Conservation (phyloP, 768 basidiomycete species). For the Rhizopogon salebrosus region DNA sequence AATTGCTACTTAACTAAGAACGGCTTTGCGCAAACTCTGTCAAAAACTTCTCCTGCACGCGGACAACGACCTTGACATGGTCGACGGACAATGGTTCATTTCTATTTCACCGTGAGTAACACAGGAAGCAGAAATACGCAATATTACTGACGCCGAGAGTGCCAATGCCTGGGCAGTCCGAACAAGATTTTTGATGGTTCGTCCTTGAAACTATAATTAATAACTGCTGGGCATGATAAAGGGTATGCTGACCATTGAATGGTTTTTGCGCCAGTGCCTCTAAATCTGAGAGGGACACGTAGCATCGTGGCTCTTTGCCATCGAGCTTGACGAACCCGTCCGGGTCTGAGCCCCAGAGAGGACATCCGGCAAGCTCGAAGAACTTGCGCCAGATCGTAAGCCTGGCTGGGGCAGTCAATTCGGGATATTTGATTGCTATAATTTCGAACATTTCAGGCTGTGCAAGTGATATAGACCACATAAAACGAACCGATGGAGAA, state of each 20-base stretch:
- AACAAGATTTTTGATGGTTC: slow-evolving; percentile 27
- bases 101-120: background rate
- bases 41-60: slow-evolving; percentile 21
- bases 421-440: slow-evolving; percentile 20
- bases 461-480: background rate
- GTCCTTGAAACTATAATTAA: slow-evolving; percentile 8
- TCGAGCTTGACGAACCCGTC: slow-evolving; percentile 3
- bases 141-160: slow-evolving; percentile 13
- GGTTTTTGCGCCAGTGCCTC: slow-evolving; percentile 18
- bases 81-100: slow-evolving; percentile 11
- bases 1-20: background rate
- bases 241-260: slow-evolving; percentile 19
- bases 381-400: slow-evolving; percentile 20
- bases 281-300: slow-evolving; percentile 10
- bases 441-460: background rate
- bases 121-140: background rate
- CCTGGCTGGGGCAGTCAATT: slow-evolving; percentile 17
- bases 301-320: slow-evolving; percentile 5
- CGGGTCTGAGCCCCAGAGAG: slow-evolving; percentile 1
- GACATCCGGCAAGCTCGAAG: slow-evolving; percentile 14
- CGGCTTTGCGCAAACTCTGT: slow-evolving; percentile 11
- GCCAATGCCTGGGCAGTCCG: slow-evolving; percentile 27
- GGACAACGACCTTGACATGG: slow-evolving; percentile 19
- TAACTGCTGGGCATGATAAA: background rate
- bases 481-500: slow-evolving; percentile 44